phyloP scores from a whole-genome alignment of 2,329 filamentous ascomycete genomes.

The Zymoseptoria ardabiliae region DNA sequence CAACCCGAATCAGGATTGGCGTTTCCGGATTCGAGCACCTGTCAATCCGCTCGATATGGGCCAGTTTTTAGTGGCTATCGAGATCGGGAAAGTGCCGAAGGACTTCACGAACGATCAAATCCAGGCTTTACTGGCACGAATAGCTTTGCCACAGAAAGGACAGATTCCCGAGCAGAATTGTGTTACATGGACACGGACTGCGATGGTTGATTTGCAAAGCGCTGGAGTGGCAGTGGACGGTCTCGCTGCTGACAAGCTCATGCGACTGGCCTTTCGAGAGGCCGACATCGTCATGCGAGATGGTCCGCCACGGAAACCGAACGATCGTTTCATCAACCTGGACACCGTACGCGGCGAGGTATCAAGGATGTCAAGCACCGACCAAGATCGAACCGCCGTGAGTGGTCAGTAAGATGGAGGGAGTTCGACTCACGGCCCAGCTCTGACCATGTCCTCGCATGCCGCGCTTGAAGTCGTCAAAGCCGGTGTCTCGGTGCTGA shows the following conservation, averaged over 20 bases:
- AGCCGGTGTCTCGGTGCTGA: constrained; percentile 50
- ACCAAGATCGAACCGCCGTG: too few relatives aligned
- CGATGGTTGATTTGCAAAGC: background rate
- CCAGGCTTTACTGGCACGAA: background rate
- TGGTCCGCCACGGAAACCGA: too few relatives aligned
- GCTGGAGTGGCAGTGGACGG: background rate
- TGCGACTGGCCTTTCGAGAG: too few relatives aligned
- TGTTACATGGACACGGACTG: background rate
- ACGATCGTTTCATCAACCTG: too few relatives aligned
- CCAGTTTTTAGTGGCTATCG: background rate
- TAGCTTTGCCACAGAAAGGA: background rate
- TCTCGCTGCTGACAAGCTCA: too few relatives aligned
- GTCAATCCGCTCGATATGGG: background rate
- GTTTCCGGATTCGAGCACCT: background rate
- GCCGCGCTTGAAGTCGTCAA: constrained; percentile 55
- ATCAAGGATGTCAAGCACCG: too few relatives aligned
- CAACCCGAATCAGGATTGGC: background rate
- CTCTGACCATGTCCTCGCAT: constrained; percentile 55
- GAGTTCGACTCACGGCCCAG: constrained; percentile 47
- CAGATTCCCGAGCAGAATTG: background rate
- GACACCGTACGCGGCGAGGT: too few relatives aligned
- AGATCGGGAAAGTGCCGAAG: background rate
- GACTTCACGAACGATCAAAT: background rate
- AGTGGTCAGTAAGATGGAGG: constrained; percentile 35
- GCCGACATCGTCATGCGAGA: too few relatives aligned